These are phyloP conservation scores for Vaccinium macrocarpon DNA, from an alignment of 148 eudicot genomes.

Conservation along the genomic window DNA sequence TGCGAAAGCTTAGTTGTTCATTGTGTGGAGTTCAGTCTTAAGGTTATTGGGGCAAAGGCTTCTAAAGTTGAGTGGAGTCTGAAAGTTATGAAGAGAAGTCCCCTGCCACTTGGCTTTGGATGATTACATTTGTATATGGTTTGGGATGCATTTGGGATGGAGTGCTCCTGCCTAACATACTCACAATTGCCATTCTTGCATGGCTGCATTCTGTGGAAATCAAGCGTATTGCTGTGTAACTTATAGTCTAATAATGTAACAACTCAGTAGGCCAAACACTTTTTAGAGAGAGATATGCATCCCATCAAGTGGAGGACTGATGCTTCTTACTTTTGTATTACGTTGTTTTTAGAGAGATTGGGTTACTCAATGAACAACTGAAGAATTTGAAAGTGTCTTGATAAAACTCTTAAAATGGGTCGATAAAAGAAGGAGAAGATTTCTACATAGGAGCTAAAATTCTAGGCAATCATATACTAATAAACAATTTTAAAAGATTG, in stretches of 20 bases:
- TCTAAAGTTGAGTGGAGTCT: neutral
- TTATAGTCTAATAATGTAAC: neutral
- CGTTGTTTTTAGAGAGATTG: neutral
- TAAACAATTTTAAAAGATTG: neutral
- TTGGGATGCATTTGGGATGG: constrained; percentile 8
- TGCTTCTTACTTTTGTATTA: neutral
- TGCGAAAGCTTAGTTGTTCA: neutral
- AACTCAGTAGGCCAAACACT: neutral
- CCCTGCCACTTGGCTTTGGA: neutral
- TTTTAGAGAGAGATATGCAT: neutral
- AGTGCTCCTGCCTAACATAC: neutral
- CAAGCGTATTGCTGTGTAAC: neutral
- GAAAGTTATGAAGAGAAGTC: neutral
- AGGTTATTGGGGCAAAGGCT: neutral
- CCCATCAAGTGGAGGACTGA: neutral
- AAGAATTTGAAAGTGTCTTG: neutral
- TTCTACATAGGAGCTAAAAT: neutral
- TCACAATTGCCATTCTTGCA: neutral
- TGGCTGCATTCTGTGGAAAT: neutral
- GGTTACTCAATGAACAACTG: neutral
- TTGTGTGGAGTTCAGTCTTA: neutral
- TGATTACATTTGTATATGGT: neutral
- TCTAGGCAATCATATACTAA: neutral
- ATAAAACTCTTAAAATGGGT: neutral
- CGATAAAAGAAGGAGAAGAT: neutral